Conservation (phyloP, 345 rosid genomes). For the Citrus inodora region DNA sequence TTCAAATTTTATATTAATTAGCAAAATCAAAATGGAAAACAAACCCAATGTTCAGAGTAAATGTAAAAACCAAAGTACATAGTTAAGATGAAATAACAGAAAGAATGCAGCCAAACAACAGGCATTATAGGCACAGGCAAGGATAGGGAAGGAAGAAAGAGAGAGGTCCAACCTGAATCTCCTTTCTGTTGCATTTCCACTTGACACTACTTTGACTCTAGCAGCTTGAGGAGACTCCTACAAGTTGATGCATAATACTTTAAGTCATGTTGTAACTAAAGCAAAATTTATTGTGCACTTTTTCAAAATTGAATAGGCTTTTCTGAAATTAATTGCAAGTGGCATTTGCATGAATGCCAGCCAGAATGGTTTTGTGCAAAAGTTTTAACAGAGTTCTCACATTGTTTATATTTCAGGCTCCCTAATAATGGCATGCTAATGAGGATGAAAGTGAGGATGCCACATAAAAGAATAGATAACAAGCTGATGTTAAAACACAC, state of each 20-base stretch:
- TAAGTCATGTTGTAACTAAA: constrained; percentile 8
- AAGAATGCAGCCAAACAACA: background rate
- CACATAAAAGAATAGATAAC: background rate
- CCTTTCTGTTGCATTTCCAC: constrained; percentile 93
- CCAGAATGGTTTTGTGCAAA: background rate
- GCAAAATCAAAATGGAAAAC: background rate
- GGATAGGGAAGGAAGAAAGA: background rate
- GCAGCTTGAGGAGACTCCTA: constrained; percentile 99
- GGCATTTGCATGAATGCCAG: background rate
- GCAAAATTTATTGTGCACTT: background rate
- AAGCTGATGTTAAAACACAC: background rate
- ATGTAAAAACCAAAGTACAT: background rate
- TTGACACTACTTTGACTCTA: constrained; percentile 91
- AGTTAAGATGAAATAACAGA: background rate
- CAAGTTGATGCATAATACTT: constrained; percentile 21
- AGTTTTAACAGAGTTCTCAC: background rate
- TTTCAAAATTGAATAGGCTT: background rate
- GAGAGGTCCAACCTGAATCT: constrained; percentile 69
- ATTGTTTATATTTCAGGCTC: background rate
- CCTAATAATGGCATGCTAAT: background rate
- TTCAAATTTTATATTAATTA: background rate
- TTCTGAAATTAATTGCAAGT: background rate
- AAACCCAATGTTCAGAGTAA: background rate
- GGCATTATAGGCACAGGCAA: background rate
- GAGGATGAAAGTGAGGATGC: background rate